Percentiles rank a stretch among this genome's conserved stretches.
These are phyloP conservation scores for Eucalyptus pumila DNA, from an alignment of 345 rosid species.

Conservation along the genomic window DNA sequence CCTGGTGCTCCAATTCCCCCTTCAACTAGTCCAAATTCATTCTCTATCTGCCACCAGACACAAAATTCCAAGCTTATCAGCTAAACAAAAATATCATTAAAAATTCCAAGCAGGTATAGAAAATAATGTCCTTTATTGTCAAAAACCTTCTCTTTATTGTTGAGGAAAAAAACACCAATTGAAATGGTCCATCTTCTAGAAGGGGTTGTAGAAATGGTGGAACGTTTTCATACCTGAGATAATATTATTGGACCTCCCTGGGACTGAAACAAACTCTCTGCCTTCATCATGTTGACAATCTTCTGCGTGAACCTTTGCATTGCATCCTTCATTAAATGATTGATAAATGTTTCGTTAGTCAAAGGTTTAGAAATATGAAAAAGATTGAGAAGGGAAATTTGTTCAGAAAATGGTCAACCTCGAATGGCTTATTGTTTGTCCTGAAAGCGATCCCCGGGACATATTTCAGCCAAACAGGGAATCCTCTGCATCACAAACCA, in stretches of 20 bases:
- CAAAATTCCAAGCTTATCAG: neutral
- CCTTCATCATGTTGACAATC: slow-evolving; percentile 28
- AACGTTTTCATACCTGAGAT: slow-evolving; percentile 11
- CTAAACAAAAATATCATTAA: neutral
- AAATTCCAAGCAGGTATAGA: neutral
- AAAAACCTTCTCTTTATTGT: neutral
- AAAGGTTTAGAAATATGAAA: neutral
- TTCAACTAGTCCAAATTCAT: slow-evolving; percentile 3
- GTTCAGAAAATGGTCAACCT: neutral
- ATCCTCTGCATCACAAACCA: neutral
- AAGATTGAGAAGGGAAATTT: neutral
- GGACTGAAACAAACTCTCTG: slow-evolving; percentile 21
- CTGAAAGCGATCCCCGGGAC: slow-evolving; percentile 6
- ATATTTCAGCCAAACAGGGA: slow-evolving; percentile 11
- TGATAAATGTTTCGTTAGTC: neutral
- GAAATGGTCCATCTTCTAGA: neutral
- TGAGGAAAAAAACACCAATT: neutral
- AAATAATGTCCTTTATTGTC: neutral
- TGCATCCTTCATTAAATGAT: neutral
- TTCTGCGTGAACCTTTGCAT: slow-evolving; percentile 33
- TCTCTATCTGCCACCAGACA: slow-evolving; percentile 1
- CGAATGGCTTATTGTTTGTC: slow-evolving; percentile 1
- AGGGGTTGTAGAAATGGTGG: neutral
- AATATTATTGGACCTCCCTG: slow-evolving; percentile 44
- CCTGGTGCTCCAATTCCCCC: neutral